Conservation (phyloP, 495 filamentous ascomycete species). For the Podospora appendiculata region DNA sequence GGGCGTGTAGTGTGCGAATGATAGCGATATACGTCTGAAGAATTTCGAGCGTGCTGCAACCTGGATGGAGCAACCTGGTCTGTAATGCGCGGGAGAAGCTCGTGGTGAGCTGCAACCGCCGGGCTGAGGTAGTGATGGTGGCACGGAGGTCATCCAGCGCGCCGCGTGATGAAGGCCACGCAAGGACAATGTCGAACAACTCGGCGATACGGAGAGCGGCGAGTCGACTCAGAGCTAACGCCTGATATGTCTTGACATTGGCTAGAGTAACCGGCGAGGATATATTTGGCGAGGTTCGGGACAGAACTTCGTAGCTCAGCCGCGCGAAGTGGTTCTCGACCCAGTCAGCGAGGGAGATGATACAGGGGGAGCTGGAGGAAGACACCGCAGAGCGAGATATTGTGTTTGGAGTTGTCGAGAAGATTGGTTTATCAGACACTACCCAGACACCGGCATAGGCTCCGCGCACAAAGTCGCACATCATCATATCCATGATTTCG, state of each 20-base stretch:
- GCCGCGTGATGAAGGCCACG: conserved; percentile 75
- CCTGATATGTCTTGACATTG: conserved; percentile 72
- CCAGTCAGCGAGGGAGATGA: conserved; percentile 57
- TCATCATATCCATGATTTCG: conserved; percentile 60
- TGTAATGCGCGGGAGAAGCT: conserved; percentile 62
- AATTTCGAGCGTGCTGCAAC: conserved; percentile 82
- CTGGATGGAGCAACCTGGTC: conserved; percentile 75
- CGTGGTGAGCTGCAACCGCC: conserved; percentile 56
- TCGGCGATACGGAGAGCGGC: conserved; percentile 71
- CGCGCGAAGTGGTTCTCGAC: conserved; percentile 63
- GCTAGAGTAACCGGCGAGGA: conserved; percentile 38
- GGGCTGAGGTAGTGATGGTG: conserved; percentile 47
- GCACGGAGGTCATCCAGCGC: conserved; percentile 69
- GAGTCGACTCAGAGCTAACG: conserved; percentile 69
- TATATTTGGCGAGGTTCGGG: conserved; percentile 23
- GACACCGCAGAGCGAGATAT: conserved; percentile 15
- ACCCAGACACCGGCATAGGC: conserved; percentile 55
- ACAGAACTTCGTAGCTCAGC: conserved; percentile 55
- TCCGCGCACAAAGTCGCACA: conserved; percentile 56
- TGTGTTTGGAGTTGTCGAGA: conserved; percentile 12
- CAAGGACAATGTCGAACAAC: conserved; percentile 80
- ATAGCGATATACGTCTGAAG: conserved; percentile 85
- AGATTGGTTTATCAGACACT: not conserved
- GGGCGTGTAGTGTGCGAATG: conserved; percentile 78
- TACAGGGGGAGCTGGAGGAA: conserved; percentile 45